Base-by-base conservation (phyloP, 106 monocot species). In the Allium fistulosum region DNA sequence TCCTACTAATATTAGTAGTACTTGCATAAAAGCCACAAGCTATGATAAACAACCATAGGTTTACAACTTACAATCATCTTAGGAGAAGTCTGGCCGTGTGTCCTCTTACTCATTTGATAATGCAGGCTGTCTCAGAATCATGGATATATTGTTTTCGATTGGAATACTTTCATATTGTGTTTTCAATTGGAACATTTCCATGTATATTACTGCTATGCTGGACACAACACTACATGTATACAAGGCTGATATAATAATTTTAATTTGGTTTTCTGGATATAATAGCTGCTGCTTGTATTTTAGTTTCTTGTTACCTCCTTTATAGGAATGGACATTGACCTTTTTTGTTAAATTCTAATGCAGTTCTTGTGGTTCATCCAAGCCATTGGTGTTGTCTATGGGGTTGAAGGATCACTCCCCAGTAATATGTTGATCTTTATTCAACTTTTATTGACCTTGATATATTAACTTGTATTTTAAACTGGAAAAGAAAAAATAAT, bases 391-490 rank as follows among this genome's bases (percentile, higher is more conserved):
- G 53, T 14, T 84, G 57, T 80, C 84, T 51, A 75, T 84, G 66
- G 84, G 84, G 59, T 71, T 84, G 17, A 84, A 84, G 59, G 80
- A 84, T 53, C 84, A 84, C 61, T 80, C 76, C 27, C 69, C 49
- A 76, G 84, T 84, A 80, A 60, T 6, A 27, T 11, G 61, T 17
- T 71, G 37, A 9, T 45, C 1, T 17, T 47, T 57, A 0, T 49
- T 16, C 4, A 2, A 47, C 37, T 37, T 37, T 37, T 37, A 37
- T 37, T 37, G 37, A 37, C 5, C 37, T 37, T 37, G 37, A 37
- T 37, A 37, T 37, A 37, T 5, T 37, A 37, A 37, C 37, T 37
- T 10, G 52, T 12, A 13, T 45, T 9, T 10, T 53, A 11, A 15
- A 26, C 8, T 9, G 2, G 49, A 10, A 22, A n/a, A 18, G 14